Conservation (phyloP, 2,329 filamentous ascomycete species). For the Albifimbria verrucaria region DNA sequence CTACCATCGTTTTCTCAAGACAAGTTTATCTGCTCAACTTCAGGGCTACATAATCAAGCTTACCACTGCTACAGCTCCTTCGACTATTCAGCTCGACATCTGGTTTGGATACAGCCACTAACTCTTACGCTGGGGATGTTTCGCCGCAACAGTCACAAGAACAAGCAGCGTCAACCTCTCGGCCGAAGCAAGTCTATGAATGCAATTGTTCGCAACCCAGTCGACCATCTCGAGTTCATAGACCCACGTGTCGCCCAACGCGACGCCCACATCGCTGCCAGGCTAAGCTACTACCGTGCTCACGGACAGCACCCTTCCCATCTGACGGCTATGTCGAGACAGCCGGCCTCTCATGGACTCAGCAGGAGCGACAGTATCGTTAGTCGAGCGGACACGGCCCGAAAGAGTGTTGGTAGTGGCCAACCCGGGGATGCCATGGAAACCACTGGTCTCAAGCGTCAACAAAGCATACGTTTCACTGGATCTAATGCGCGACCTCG, state of each 20-base stretch:
- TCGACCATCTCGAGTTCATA: slow-evolving; percentile 43
- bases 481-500: slow-evolving; percentile 26
- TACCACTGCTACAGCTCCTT: not conserved
- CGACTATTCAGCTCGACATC: slow-evolving; percentile 3
- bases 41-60: slow-evolving; percentile 5
- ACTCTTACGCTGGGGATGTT: slow-evolving; percentile 39
- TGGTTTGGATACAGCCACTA: too few relatives aligned
- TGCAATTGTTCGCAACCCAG: slow-evolving; percentile 37
- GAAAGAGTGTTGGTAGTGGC: slow-evolving; percentile 10
- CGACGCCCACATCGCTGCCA: slow-evolving; percentile 61
- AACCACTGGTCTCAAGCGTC: slow-evolving; percentile 30
- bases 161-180: slow-evolving; percentile 37
- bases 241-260: slow-evolving; percentile 46
- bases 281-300: slow-evolving; percentile 56
- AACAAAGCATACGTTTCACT: slow-evolving; percentile 56
- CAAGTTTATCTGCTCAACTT: not conserved
- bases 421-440: slow-evolving; percentile 13
- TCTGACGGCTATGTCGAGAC: slow-evolving; percentile 9
- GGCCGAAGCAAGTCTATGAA: slow-evolving; percentile 52
- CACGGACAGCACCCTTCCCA: slow-evolving; percentile 30
- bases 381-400: slow-evolving; percentile 11
- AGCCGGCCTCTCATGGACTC: slow-evolving; percentile 20
- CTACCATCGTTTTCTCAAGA: not conserved
- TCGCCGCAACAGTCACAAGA: slow-evolving; percentile 44
- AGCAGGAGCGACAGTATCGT: slow-evolving; percentile 17